Evolutionary conservation across 768 basidiomycete species (phyloP), one percentile per base, ranked within the genome.

Genomic region (Gyrodon lividus): DNA sequence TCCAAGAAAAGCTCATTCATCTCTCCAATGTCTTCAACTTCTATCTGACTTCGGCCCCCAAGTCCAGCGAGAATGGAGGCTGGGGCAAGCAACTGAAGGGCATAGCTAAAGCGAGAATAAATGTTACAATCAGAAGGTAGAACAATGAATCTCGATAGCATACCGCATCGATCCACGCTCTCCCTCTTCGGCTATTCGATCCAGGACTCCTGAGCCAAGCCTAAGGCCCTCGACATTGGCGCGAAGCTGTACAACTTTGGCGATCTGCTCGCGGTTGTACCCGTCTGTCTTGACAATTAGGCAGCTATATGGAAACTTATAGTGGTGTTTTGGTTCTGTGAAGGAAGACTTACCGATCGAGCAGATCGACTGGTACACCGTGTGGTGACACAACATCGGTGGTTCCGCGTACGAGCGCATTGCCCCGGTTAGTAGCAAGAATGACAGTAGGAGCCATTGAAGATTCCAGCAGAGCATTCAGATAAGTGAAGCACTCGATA

Each of bases 401-500:
- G 5, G 97, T 98, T 5, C 97, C 97, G 28, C 96, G 84, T 46
- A 99, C 93, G 7, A 93, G 81, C 2, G 91, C 81, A 58, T 93
- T 87, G 4, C 96, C 97, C 19, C 97, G 82, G 67, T 99, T 99
- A 22, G 96, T 97, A 3, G 97, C 97, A 55, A 98, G 78, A 59
- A 99, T 89, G 23, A 99, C 96, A 4, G 97, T 97, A 0, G 97
- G 97, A 3, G 97, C 94, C 86, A 99, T 92, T 2, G 91, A 85
- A 0, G 93, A 94, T 70, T 98, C 97, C 41, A 99, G 80, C 8
- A 98, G 81, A 10, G 93, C 87, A 70, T 98, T 98, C 33, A 99
- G 81, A 72, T 96, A 99, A 5, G 97, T 98, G 76, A 98, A 99
- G 70, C 95, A 98, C 69, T 99, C 97, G 62, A 98, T 95, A 69